Evolutionary conservation across 768 basidiomycete genomes (phyloP).

Genomic region (Hemileccinum impolitum): DNA sequence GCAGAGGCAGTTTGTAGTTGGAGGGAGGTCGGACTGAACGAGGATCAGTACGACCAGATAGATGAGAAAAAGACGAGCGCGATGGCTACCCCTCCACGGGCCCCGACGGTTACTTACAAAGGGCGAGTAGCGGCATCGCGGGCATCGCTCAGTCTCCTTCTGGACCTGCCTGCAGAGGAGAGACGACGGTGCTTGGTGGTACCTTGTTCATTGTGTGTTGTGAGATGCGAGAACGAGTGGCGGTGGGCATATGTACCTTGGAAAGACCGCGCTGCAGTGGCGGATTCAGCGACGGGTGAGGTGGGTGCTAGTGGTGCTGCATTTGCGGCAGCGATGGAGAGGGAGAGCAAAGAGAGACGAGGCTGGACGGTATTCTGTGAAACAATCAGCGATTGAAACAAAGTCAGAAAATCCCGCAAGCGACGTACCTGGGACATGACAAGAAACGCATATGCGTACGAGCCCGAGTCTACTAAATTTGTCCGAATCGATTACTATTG

Average conservation of each 20-base stretch:
- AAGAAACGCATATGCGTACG: too few relatives aligned
- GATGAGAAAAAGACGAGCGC: background rate
- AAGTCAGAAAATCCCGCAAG: too few relatives aligned
- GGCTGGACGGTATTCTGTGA: too few relatives aligned
- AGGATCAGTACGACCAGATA: conserved; percentile 5
- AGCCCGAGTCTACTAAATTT: too few relatives aligned
- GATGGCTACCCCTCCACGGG: background rate
- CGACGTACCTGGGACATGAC: too few relatives aligned
- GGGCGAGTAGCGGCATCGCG: conserved; percentile 73
- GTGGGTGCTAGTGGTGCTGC: conserved; percentile 43
- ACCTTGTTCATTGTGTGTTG: conserved; percentile 29
- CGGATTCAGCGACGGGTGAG: too few relatives aligned
- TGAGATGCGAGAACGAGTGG: conserved; percentile 9
- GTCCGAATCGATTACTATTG: too few relatives aligned
- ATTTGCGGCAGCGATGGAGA: conserved; percentile 59
- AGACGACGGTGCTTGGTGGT: conserved; percentile 59
- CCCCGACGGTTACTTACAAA: conserved; percentile 48
- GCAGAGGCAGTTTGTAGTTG: conserved; percentile 32
- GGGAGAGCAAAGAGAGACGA: conserved; percentile 54
- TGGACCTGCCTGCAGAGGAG: conserved; percentile 66
- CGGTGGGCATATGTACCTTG: conserved; percentile 17
- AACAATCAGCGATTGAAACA: too few relatives aligned
- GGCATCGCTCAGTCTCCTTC: conserved; percentile 74
- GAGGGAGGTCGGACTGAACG: conserved; percentile 32
- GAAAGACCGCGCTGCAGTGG: too few relatives aligned